Percentiles rank a stretch among this genome's conserved stretches.
These are phyloP conservation scores for Microascus cirrosus DNA, from an alignment of 2,329 filamentous ascomycete genomes.

Conservation along the genomic window DNA sequence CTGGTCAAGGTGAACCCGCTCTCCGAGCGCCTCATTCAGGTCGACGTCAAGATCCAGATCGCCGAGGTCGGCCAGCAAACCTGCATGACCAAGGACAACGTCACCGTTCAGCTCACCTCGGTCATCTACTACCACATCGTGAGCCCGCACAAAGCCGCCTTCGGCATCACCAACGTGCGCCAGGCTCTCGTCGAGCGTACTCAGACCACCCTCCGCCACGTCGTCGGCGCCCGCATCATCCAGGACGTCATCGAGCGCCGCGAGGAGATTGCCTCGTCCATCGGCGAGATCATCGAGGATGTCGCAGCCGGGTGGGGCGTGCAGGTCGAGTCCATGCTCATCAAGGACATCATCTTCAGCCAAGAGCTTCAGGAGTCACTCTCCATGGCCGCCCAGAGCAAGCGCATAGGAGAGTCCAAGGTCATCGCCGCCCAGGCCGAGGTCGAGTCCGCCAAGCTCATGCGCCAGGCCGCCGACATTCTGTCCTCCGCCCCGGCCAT, in stretches of 20 bases:
- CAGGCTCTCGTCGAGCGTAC: conserved; percentile 97
- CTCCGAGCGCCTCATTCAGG: conserved; percentile 76
- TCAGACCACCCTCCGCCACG: conserved; percentile 93
- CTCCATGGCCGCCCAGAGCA: conserved; percentile 96
- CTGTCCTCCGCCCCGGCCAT: conserved; percentile 85
- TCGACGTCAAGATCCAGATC: conserved; percentile 99
- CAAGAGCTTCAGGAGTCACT: conserved; percentile 91
- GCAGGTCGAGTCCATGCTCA: conserved; percentile 93
- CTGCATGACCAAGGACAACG: conserved; percentile 99
- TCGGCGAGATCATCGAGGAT: conserved; percentile 94
- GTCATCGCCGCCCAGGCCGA: conserved; percentile 95
- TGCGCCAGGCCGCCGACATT: conserved; percentile 89
- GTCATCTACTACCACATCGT: conserved; percentile 99
- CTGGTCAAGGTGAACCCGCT: conserved; percentile 96
- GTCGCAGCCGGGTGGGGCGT: conserved; percentile 92
- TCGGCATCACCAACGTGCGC: conserved; percentile 88
- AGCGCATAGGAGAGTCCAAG: conserved; percentile 97
- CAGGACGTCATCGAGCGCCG: conserved; percentile 98
- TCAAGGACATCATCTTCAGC: conserved; percentile 98
- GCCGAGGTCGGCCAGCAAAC: conserved; percentile 92
- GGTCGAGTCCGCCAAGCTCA: conserved; percentile 91
- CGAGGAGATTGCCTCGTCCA: conserved; percentile 91
- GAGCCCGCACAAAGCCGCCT: conserved; percentile 90
- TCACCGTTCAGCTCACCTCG: conserved; percentile 83
- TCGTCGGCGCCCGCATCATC: conserved; percentile 87